Base-by-base conservation (phyloP, 345 rosid species). In the Mercurialis annua region DNA sequence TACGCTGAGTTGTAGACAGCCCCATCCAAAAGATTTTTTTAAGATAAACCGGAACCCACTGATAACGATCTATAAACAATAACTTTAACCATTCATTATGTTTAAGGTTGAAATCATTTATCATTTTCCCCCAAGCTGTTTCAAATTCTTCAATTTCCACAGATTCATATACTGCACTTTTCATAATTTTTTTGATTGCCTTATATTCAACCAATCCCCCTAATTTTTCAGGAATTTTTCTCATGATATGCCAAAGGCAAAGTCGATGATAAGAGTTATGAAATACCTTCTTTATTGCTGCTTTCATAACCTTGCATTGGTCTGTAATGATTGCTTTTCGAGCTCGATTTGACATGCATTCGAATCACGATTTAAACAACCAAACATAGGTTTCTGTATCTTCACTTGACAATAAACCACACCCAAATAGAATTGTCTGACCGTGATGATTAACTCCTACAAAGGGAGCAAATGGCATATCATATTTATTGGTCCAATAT, bases 191-290 rank as follows among this genome's bases (percentile, higher is more conserved):
- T 6, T 40, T 48, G 6, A 48, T 48, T 48, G 52, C 52, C 2
- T 48, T 23, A 48, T 48, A 48, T 16, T 48, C 11, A 2, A 6
- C 4, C 17, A 16, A 48, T 48, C 52, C 1, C n/a, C 9, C n/a
- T 48, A 48, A 48, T 48, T 48, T 48, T 48, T 48, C 52, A 48
- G 9, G 52, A 48, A 48, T 2, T 23, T 48, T 48, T 9, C 6
- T 48, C 52, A 48, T 48, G 17, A 48, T n/a, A 48, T 48, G 52
- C 52, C 52, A 48, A 16, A 48, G n/a, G n/a, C 52, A 48, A 20
- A 2, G n/a, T 11, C 11, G 17, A 17, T 48, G 52, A 16, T 2
- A 6, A 40, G 6, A 6, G 6, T 6, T 40, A 5, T 2, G 52
- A n/a, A 48, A 48, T 11, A 48, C 52, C n/a, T 16, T 48, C 14